Base-by-base conservation (phyloP, 2,329 filamentous ascomycete genomes). In the Sarocladium brachiariae region DNA sequence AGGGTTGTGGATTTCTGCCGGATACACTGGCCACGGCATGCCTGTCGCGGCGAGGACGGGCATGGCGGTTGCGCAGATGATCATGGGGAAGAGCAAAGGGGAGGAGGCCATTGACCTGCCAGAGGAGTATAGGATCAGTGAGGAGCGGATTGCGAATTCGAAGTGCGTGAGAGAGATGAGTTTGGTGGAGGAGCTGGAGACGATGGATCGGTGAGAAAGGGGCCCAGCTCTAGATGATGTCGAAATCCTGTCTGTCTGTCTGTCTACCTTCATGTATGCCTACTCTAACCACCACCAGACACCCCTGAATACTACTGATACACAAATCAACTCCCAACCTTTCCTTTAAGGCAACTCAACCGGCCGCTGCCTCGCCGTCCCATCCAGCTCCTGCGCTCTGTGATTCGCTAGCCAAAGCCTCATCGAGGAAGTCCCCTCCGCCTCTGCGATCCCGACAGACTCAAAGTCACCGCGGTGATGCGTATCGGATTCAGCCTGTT, bases 11-110 rank as follows among this genome's bases (percentile, higher is more conserved):
- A 55, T 89, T 11, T 77, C 76, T 54, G 84, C 75, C 2, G 86
- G 83, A 2, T 89, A 85, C 59, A 85, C 83, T 4, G 84, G 83
- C 0, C 87, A 91, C 63, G 87, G 87, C 0, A 89, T 90, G 86
- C 85, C 86, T 18, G 82, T 84, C 57, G 81, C 84, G 14, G 82
- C 83, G 54, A 68, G 88, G 35, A 82, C 78, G 57, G 87, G 77
- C 2, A 78, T 81, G 52, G 80, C 80, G 1, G 77, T 80, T 11
- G 84, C 80, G 9, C 68, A 77, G 43, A 76, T 85, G 71, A 78
- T 87, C 50, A 58, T 75, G 51, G 70, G 70, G 1, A 63, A 63
- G 19, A 59, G 59, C n/a, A 56, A 59, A 11, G 64, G 61, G 0
- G 66, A 73, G 43, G 67, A 70, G 21, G 50, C 78, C 31, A 66